Evolutionary conservation across 345 rosid genomes (phyloP).

Genomic region (Brassica nigra): DNA sequence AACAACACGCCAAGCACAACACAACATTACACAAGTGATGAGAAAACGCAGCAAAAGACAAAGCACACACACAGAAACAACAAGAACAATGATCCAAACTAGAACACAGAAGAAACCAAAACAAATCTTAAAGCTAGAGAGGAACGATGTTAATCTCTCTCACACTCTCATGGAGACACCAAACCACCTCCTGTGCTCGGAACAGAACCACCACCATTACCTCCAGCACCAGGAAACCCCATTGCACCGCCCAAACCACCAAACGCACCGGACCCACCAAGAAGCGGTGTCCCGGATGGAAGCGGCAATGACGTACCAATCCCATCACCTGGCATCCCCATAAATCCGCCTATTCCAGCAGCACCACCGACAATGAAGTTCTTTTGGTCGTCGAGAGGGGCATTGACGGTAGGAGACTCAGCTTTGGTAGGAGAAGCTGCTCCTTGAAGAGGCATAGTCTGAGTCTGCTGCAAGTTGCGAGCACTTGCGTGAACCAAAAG

Average conservation of each 20-base stretch:
- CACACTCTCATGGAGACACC: slow-evolving; percentile 27
- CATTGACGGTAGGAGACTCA: slow-evolving; percentile 16
- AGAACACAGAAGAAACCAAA: background rate
- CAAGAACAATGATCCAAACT: slow-evolving; percentile 8
- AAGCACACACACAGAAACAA: background rate
- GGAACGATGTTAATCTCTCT: background rate
- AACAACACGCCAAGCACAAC: slow-evolving; percentile 4
- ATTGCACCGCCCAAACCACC: slow-evolving; percentile 42
- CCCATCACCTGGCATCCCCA: slow-evolving; percentile 42
- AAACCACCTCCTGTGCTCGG: slow-evolving; percentile 28
- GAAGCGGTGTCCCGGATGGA: slow-evolving; percentile 31
- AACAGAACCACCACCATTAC: slow-evolving; percentile 33
- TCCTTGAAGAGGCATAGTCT: slow-evolving; percentile 23
- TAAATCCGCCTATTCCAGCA: slow-evolving; percentile 39
- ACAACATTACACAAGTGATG: background rate
- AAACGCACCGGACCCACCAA: slow-evolving; percentile 33
- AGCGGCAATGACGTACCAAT: slow-evolving; percentile 32
- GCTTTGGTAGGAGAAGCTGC: slow-evolving; percentile 22
- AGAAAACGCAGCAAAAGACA: background rate
- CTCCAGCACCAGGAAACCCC: slow-evolving; percentile 23
- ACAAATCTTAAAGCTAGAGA: slow-evolving; percentile 7
- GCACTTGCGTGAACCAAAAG: slow-evolving; percentile 36
- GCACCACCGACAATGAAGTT: slow-evolving; percentile 40
- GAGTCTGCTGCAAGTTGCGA: slow-evolving; percentile 31
- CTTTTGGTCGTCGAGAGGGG: slow-evolving; percentile 25